Evolutionary conservation across 2,329 filamentous ascomycete species (phyloP), one percentile per base, ranked within the genome.

Genomic region (Penicillium sp.): DNA sequence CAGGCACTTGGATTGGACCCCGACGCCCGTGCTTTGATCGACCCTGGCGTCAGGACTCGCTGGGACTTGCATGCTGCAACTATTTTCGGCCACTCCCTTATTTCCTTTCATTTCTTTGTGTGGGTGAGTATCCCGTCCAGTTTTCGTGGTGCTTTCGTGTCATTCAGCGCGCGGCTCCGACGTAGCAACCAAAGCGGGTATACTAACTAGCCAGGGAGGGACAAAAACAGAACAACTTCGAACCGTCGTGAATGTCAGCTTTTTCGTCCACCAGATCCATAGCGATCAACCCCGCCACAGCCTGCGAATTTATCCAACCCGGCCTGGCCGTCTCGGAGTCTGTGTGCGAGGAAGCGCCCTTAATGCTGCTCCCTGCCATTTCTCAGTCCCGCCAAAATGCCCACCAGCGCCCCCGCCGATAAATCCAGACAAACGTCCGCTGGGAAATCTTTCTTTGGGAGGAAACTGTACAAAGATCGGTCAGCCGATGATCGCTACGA

Each of bases 401-500:
- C 74, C 53, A 61, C 71, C 39, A 66, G 64, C 80, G 80, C 80
- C 74, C 62, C 81, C 58, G 75, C 79, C 73, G 84, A 87, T 73
- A 88, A 90, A 72, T 77, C 84, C 59, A 82, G 86, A 68, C 86
- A 91, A 74, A 88, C 86, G 51, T 89, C 87, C 60, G 84, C 82
- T 62, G 78, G 81, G 63, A 84, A 84, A 64, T 87, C 84, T 48
- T 88, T 96, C 74, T 96, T 96, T 73, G 89, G 87, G 59, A 81
- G 89, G 62, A 86, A 77, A 46, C 62, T 75, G 58, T 74, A 83
- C 70, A 93, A 88, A 72, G 85, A 94, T 68, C 87, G 83, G 68
- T 75, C 77, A 56, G 78, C 79, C 58, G 81, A 82, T 64, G 79
- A 82, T 63, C 74, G 76, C 57, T 65, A 70, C 48, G 78, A 80